A percentile compares a stretch with the other conserved stretches of the same genome.
Conservation (phyloP, 371 early-diverging fungal genomes). For the Mortierella sp. region DNA sequence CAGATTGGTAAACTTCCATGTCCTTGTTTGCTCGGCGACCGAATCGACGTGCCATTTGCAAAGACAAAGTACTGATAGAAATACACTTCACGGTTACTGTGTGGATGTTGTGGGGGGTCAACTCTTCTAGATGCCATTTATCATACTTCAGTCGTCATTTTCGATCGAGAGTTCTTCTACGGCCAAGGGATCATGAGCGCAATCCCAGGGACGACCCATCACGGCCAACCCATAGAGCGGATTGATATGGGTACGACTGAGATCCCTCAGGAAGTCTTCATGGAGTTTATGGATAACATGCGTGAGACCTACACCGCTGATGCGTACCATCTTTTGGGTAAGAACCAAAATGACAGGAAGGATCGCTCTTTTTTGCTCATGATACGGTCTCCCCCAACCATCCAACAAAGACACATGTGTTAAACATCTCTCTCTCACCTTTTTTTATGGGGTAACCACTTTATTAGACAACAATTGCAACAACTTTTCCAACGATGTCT, state of each 20-base stretch:
- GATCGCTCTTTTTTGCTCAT: no score
- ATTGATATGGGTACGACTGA: slow-evolving; percentile 86
- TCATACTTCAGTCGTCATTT: slow-evolving; percentile 94
- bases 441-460: not conserved
- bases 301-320: slow-evolving; percentile 76
- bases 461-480: slow-evolving; percentile 82
- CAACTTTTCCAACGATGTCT: slow-evolving; percentile 78
- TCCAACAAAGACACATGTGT: not conserved
- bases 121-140: slow-evolving; percentile 53
- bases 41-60: no score
- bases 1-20: slow-evolving; percentile 63
- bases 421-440: not conserved
- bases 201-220: slow-evolving; percentile 73
- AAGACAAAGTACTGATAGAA: no score
- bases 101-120: no score
- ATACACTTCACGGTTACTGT: no score
- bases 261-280: slow-evolving; percentile 81
- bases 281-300: slow-evolving; percentile 79
- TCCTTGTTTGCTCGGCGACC: no score
- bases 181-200: slow-evolving; percentile 78
- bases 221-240: slow-evolving; percentile 77
- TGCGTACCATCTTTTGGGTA: slow-evolving; percentile 87
- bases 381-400: no score
- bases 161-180: slow-evolving; percentile 87
- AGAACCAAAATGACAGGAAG: not conserved